These are phyloP conservation scores for Eimeria praecox DNA, from an alignment of 169 alveolate genomes.

Conservation along the genomic window DNA sequence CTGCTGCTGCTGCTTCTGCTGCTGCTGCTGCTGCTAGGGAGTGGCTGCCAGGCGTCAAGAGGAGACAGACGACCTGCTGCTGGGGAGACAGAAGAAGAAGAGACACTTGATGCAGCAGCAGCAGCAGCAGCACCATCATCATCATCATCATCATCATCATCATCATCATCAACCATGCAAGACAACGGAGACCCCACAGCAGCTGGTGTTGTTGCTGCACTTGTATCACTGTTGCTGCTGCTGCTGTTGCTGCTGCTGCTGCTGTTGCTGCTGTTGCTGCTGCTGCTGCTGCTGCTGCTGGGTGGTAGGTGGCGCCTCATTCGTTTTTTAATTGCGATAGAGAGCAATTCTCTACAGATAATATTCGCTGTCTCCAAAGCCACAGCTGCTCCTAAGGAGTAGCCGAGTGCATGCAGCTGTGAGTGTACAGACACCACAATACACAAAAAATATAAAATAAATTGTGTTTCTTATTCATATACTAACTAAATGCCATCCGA, in stretches of 20 bases:
- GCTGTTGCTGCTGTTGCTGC: neutral
- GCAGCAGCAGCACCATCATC: too few species aligned
- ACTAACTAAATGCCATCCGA: neutral
- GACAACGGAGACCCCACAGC: too few species aligned
- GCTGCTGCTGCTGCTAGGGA: neutral
- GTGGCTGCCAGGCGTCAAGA: too few species aligned
- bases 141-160: too few species aligned
- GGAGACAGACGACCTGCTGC: too few species aligned
- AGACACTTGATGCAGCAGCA: too few species aligned
- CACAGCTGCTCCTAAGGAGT: constrained; percentile 63
- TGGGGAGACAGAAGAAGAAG: too few species aligned
- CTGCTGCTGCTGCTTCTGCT: constrained; percentile 22
- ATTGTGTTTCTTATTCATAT: neutral
- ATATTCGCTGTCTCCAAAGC: constrained; percentile 50
- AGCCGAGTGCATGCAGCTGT: constrained; percentile 25
- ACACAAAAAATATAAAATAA: neutral
- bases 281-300: constrained; percentile 62
- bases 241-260: constrained; percentile 46
- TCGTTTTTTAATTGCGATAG: neutral
- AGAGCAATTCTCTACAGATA: constrained; percentile 31
- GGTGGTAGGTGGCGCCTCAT: constrained; percentile 42
- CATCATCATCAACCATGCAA: too few species aligned
- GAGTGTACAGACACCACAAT: neutral
- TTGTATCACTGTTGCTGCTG: neutral
- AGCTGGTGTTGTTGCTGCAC: neutral